Conservation (phyloP, 305 asterid genomes). For the Fraxinus greggii region DNA sequence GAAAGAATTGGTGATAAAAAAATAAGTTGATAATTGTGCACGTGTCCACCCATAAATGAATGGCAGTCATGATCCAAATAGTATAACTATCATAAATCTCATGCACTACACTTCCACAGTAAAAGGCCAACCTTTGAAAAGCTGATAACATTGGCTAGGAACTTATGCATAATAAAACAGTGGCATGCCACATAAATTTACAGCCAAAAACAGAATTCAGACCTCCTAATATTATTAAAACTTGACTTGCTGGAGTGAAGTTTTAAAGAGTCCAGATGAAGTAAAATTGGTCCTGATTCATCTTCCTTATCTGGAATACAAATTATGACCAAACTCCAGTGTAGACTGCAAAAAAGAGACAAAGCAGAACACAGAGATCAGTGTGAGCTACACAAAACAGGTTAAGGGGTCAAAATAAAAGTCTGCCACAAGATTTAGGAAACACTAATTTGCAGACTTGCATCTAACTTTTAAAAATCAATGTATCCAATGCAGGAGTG, state of each 20-base stretch:
- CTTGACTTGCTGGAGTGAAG: constrained; percentile 62
- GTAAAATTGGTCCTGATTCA: constrained; percentile 60
- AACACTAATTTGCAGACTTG: constrained; percentile 9
- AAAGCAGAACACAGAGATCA: constrained; percentile 29
- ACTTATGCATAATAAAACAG: background rate
- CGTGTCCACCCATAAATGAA: background rate
- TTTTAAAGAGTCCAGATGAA: constrained; percentile 92
- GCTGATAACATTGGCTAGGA: background rate
- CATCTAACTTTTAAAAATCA: constrained; percentile 14
- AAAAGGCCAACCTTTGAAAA: background rate
- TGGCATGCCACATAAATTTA: background rate
- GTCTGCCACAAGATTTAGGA: constrained; percentile 14
- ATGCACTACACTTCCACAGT: background rate
- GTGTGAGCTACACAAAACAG: constrained; percentile 15
- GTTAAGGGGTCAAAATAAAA: constrained; percentile 17
- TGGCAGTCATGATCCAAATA: background rate
- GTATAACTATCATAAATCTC: background rate
- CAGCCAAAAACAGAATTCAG: constrained; percentile 19
- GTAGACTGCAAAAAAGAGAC: constrained; percentile 47
- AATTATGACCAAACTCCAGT: constrained; percentile 96
- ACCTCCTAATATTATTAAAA: constrained; percentile 66
- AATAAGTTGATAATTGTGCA: background rate
- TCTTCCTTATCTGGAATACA: constrained; percentile 80
- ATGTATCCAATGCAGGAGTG: background rate
- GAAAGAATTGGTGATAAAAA: background rate